Evolutionary conservation across 2,329 filamentous ascomycete genomes (phyloP).

Genomic region (Eutypella sp.): DNA sequence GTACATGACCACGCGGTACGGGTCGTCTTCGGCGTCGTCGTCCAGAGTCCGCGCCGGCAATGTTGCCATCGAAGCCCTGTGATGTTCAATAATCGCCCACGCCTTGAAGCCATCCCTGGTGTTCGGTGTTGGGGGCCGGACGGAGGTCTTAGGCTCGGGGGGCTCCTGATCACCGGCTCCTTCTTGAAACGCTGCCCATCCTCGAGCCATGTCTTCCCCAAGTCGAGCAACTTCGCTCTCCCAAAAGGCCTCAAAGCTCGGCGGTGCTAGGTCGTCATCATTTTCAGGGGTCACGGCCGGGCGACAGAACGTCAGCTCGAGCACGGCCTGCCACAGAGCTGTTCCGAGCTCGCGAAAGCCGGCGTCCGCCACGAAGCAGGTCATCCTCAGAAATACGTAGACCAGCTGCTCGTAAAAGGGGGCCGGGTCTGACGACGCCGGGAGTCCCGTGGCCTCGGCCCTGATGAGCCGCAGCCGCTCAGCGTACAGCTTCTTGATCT

Average conservation of each 20-base stretch:
- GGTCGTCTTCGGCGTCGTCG: conserved; percentile 71
- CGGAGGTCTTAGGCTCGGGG: conserved; percentile 32
- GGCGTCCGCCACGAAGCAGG: conserved; percentile 66
- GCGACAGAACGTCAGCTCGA: conserved; percentile 66
- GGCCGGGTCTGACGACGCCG: conserved; percentile 2
- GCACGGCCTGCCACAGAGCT: conserved; percentile 74
- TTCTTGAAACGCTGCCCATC: conserved; percentile 59
- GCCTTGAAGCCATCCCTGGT: conserved; percentile 44
- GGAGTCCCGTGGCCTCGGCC: conserved; percentile 8
- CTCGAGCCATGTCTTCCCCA: conserved; percentile 65
- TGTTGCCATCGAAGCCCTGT: conserved; percentile 40
- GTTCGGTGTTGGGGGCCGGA: conserved; percentile 9
- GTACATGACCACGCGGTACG: conserved; percentile 76
- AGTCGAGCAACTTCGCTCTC: conserved; percentile 76
- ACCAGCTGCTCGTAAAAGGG: conserved; percentile 42
- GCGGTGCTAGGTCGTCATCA: conserved; percentile 23
- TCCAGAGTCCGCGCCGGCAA: conserved; percentile 72
- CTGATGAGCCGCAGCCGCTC: conserved; percentile 46
- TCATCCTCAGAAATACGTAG: conserved; percentile 72
- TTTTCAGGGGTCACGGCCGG: conserved; percentile 34
- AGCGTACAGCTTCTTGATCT: conserved; percentile 54
- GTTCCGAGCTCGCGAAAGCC: conserved; percentile 75
- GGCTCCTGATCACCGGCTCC: conserved; percentile 32
- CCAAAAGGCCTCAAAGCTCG: conserved; percentile 71
- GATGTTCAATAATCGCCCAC: conserved; percentile 52